phyloP scores from a whole-genome alignment of 805 yeast species.

The Yarrowia porcina region DNA sequence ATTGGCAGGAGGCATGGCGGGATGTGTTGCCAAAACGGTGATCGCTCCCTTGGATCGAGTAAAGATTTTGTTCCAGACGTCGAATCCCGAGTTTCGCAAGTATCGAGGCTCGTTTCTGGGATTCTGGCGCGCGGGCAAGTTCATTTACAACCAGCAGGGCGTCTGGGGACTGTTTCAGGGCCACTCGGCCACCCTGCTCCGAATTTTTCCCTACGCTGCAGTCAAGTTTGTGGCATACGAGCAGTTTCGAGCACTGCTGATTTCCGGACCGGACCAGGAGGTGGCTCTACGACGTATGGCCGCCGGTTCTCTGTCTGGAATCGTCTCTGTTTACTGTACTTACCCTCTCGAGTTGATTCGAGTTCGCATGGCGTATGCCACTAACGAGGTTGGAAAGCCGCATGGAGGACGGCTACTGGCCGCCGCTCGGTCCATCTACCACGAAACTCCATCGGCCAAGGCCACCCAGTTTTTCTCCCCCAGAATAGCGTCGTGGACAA shows the following conservation, averaged over 20 bases:
- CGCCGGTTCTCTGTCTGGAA: conserved; percentile 90
- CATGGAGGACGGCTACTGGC: conserved; percentile 15
- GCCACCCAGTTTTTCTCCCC: background rate
- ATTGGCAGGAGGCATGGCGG: conserved; percentile 92
- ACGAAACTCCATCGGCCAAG: conserved; percentile 34
- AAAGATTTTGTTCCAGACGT: conserved; percentile 90
- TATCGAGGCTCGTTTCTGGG: conserved; percentile 81
- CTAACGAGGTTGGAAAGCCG: conserved; percentile 37
- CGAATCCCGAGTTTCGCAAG: conserved; percentile 80
- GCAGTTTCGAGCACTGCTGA: conserved; percentile 75
- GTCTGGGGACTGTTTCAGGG: conserved; percentile 84
- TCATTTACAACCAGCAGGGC: conserved; percentile 70
- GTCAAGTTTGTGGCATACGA: conserved; percentile 95
- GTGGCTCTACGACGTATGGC: conserved; percentile 74
- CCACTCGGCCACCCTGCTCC: conserved; percentile 84
- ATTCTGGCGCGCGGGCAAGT: conserved; percentile 63
- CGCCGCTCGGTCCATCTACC: conserved; percentile 31
- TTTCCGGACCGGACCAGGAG: conserved; percentile 71
- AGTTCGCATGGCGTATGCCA: conserved; percentile 88
- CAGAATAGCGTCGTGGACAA: conserved; percentile 43
- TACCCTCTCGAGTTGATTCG: conserved; percentile 90
- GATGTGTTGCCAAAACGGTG: conserved; percentile 91
- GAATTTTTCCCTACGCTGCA: conserved; percentile 96
- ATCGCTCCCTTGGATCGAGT: conserved; percentile 95
- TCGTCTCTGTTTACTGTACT: conserved; percentile 79